These are phyloP conservation scores for Crithidia brevicula DNA, from an alignment of 208 protist species.

Conservation along the genomic window DNA sequence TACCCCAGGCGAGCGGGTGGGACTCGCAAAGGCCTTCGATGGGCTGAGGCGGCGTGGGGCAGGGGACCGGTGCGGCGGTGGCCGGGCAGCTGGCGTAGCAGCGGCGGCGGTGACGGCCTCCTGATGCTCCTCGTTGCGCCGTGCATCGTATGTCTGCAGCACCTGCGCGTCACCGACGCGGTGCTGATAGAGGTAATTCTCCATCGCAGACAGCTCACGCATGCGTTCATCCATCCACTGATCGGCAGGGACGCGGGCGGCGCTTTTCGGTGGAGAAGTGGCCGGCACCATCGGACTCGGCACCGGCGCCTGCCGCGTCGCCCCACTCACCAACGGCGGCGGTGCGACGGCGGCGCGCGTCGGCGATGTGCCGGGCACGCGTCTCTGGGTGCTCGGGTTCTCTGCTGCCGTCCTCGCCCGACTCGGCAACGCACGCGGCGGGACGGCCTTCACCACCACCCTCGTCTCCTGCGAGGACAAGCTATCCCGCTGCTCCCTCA, in stretches of 20 bases:
- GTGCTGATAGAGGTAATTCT: constrained; percentile 79
- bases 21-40: constrained; percentile 6
- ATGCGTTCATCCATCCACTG: constrained; percentile 36
- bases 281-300: constrained; percentile 8
- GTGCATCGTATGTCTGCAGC: constrained; percentile 52
- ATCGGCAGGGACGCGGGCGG: constrained; percentile 16
- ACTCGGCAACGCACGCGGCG: constrained; percentile 12
- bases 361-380: constrained; percentile 20
- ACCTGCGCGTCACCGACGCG: constrained; percentile 62
- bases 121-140: constrained; percentile 25
- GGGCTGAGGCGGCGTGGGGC: constrained; percentile 20
- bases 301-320: not conserved
- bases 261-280: not conserved
- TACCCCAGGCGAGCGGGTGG: constrained; percentile 2
- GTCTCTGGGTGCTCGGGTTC: constrained; percentile 6
- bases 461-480: not conserved
- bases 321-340: constrained; percentile 1
- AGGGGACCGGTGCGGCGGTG: constrained; percentile 8
- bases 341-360: constrained; percentile 12
- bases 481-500: constrained; percentile 2
- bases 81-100: not conserved
- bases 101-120: constrained; percentile 8
- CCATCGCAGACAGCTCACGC: constrained; percentile 65
- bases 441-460: constrained; percentile 23
- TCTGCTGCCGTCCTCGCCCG: constrained; percentile 21